Percentiles rank a stretch among this genome's conserved stretches.
These are phyloP conservation scores for Cajanus cajan DNA, from an alignment of 306 rosid genomes.

Conservation along the genomic window DNA sequence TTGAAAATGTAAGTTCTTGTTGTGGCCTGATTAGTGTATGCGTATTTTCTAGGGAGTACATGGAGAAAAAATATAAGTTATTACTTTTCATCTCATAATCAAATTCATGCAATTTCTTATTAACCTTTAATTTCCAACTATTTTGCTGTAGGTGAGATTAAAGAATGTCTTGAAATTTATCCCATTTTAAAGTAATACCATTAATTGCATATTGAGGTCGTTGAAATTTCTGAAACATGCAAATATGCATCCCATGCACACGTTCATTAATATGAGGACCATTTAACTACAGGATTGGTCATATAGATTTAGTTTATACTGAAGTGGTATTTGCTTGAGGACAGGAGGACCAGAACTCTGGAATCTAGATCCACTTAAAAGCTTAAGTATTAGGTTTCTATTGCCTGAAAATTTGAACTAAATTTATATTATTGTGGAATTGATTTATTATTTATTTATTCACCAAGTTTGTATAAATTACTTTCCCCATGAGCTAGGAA, in stretches of 20 bases:
- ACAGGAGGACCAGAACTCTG: not conserved
- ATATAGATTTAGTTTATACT: not conserved
- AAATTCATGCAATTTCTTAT: not conserved
- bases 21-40: not conserved
- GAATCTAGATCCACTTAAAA: not conserved
- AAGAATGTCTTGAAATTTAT: not conserved
- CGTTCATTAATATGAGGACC: not conserved
- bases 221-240: not conserved
- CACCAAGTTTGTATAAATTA: not conserved
- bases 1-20: constrained; percentile 37
- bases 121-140: no score
- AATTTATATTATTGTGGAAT: not conserved
- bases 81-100: not conserved
- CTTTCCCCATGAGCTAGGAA: not conserved
- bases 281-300: not conserved
- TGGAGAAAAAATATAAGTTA: not conserved
- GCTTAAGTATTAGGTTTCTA: not conserved
- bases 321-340: not conserved
- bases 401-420: not conserved
- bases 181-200: not conserved
- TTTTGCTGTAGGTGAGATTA: not conserved
- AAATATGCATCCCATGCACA: not conserved
- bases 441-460: not conserved
- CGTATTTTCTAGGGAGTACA: not conserved
- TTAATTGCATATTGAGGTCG: not conserved